Percentiles rank a stretch among this genome's conserved stretches.
These are phyloP conservation scores for Nothomitra cinnamomea DNA, from an alignment of 2,329 filamentous ascomycete genomes.

Conservation along the genomic window DNA sequence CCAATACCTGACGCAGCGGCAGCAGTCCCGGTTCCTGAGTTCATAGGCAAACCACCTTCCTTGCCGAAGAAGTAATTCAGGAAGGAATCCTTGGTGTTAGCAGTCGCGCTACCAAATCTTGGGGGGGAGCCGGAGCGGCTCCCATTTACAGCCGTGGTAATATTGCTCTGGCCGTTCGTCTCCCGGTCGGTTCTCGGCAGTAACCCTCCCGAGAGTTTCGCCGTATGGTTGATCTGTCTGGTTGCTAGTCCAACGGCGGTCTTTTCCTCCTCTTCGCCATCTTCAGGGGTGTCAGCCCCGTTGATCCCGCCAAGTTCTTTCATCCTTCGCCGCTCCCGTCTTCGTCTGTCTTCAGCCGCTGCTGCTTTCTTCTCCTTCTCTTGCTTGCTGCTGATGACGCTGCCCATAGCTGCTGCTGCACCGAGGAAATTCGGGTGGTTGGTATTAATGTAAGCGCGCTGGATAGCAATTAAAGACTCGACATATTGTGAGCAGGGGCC, in stretches of 20 bases:
- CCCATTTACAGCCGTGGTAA: slow-evolving; percentile 52
- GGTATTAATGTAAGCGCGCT: slow-evolving; percentile 97
- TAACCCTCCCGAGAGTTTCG: slow-evolving; percentile 55
- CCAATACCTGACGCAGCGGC: slow-evolving; percentile 11
- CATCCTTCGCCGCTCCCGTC: slow-evolving; percentile 62
- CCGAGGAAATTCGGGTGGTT: slow-evolving; percentile 98
- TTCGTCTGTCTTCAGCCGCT: slow-evolving; percentile 69
- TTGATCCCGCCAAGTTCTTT: slow-evolving; percentile 71
- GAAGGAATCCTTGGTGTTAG: slow-evolving; percentile 71
- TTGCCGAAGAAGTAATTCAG: slow-evolving; percentile 98
- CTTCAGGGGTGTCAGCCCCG: slow-evolving; percentile 49
- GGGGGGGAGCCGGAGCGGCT: slow-evolving; percentile 43
- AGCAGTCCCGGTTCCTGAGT: slow-evolving; percentile 16
- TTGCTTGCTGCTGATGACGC: slow-evolving; percentile 86
- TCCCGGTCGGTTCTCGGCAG: slow-evolving; percentile 55
- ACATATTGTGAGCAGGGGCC: slow-evolving; percentile 84
- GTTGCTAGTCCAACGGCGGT: slow-evolving; percentile 40
- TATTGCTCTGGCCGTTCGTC: slow-evolving; percentile 43
- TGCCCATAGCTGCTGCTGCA: slow-evolving; percentile 91
- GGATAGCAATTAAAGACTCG: slow-evolving; percentile 91
- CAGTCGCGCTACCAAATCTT: slow-evolving; percentile 39
- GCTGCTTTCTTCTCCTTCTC: slow-evolving; percentile 75
- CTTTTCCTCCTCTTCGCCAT: slow-evolving; percentile 38
- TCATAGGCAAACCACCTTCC: slow-evolving; percentile 45
- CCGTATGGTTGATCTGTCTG: slow-evolving; percentile 35